These are phyloP conservation scores for Chlorociboria aeruginascens DNA, from an alignment of 495 filamentous ascomycete genomes.

Conservation along the genomic window DNA sequence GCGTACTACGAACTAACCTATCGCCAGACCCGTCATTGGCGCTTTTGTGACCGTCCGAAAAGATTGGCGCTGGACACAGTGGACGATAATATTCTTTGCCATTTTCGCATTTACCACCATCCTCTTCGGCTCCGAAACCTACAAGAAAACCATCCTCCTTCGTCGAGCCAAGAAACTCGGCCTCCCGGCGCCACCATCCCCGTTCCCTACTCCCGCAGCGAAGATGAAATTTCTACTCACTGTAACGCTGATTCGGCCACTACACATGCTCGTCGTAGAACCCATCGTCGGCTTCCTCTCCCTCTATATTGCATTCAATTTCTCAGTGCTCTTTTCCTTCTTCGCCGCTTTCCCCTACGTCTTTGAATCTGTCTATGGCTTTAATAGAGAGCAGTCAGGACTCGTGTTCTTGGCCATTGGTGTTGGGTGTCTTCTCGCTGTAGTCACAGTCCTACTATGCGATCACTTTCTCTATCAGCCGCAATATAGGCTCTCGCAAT, in stretches of 20 bases:
- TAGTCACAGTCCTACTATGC: slow-evolving; percentile 31
- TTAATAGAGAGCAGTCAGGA: slow-evolving; percentile 36
- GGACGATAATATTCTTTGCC: slow-evolving; percentile 28
- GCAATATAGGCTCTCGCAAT: slow-evolving; percentile 15
- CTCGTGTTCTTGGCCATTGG: slow-evolving; percentile 48
- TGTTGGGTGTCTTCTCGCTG: slow-evolving; percentile 40
- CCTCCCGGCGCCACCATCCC: slow-evolving; percentile 22
- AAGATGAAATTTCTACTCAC: slow-evolving; percentile 39
- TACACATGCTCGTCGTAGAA: slow-evolving; percentile 52
- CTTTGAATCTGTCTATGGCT: slow-evolving; percentile 37
- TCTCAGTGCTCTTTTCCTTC: slow-evolving; percentile 52
- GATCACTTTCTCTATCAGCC: slow-evolving; percentile 31
- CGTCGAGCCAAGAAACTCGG: slow-evolving; percentile 34
- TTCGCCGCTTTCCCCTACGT: slow-evolving; percentile 51
- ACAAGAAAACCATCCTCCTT: slow-evolving; percentile 46
- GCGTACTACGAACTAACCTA: background rate
- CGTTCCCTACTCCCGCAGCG: slow-evolving; percentile 20
- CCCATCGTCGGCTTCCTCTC: slow-evolving; percentile 51
- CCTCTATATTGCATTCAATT: slow-evolving; percentile 51
- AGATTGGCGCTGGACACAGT: slow-evolving; percentile 50
- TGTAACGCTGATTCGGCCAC: slow-evolving; percentile 44
- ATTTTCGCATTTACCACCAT: slow-evolving; percentile 29
- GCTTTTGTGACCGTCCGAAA: slow-evolving; percentile 46
- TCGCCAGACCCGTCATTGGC: slow-evolving; percentile 43
- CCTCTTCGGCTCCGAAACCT: slow-evolving; percentile 43